These are phyloP conservation scores for Arthroderma sp. DNA, from an alignment of 2,329 filamentous ascomycete genomes.

Conservation along the genomic window DNA sequence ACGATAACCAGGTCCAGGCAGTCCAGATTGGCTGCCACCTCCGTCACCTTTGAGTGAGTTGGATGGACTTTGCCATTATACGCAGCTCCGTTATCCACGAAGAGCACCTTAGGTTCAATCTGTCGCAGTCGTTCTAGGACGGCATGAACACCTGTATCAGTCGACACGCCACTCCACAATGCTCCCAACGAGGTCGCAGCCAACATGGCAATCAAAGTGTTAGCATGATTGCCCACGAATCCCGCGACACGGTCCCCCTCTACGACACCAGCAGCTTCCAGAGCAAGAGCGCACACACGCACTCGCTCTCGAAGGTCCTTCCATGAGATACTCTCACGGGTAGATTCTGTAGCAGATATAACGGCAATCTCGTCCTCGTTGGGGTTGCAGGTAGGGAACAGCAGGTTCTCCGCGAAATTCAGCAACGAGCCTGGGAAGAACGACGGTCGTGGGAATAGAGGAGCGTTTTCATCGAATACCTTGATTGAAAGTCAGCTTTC, in stretches of 20 bases:
- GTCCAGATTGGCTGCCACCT: conserved; percentile 57
- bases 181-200: conserved; percentile 71
- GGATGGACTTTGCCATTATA: conserved; percentile 88
- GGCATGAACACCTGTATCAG: conserved; percentile 82
- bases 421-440: conserved; percentile 71
- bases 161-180: conserved; percentile 86
- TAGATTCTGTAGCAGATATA: conserved; percentile 68
- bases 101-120: conserved; percentile 70
- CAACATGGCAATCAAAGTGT: conserved; percentile 79
- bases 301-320: conserved; percentile 66
- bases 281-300: conserved; percentile 56
- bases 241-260: conserved; percentile 52
- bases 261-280: conserved; percentile 54
- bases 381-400: conserved; percentile 55
- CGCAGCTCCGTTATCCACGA: conserved; percentile 74
- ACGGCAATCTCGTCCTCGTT: conserved; percentile 55
- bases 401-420: conserved; percentile 91
- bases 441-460: conserved; percentile 74
- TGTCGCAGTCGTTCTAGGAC: conserved; percentile 79
- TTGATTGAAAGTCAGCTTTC: conserved; percentile 24
- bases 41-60: conserved; percentile 64
- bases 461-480: conserved; percentile 54
- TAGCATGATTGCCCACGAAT: conserved; percentile 80
- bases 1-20: conserved; percentile 61
- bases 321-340: conserved; percentile 60